Evolutionary conservation across 2,329 filamentous ascomycete species (phyloP).

Genomic region (Neofusicoccum kwambonambiense): DNA sequence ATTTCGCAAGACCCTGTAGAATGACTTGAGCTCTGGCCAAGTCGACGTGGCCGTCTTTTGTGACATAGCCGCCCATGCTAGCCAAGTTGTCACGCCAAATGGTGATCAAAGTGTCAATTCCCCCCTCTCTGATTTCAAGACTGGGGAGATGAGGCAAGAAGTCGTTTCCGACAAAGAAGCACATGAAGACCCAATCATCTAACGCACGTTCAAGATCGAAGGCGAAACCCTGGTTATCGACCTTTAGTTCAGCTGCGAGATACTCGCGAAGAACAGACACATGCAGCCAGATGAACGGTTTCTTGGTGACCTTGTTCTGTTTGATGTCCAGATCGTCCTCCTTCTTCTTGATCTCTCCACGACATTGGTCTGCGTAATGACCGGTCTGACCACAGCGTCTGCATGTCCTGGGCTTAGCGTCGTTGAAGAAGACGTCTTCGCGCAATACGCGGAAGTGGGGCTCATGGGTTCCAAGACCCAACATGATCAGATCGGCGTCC

Average conservation of each 20-base stretch:
- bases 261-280: conserved; percentile 91
- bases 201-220: conserved; percentile 93
- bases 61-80: conserved; percentile 91
- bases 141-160: conserved; percentile 97
- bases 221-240: conserved; percentile 77
- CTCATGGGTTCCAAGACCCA: conserved; percentile 94
- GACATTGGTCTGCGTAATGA: conserved; percentile 84
- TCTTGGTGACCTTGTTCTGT: conserved; percentile 65
- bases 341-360: conserved; percentile 74
- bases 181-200: conserved; percentile 99
- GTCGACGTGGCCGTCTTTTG: conserved; percentile 90
- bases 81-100: conserved; percentile 95
- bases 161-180: conserved; percentile 98
- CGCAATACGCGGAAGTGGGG: conserved; percentile 94
- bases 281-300: conserved; percentile 98
- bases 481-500: conserved; percentile 98
- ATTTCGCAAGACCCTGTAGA: conserved; percentile 80
- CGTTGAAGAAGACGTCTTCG: conserved; percentile 94
- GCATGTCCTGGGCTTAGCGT: conserved; percentile 80
- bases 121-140: conserved; percentile 93
- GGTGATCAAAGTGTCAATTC: conserved; percentile 92
- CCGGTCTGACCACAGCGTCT: conserved; percentile 88
- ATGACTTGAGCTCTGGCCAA: conserved; percentile 84
- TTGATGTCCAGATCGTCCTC: conserved; percentile 80
- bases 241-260: conserved; percentile 81